These are phyloP conservation scores for Coniochaeta sp. DNA, from an alignment of 2,329 filamentous ascomycete species.

Conservation along the genomic window DNA sequence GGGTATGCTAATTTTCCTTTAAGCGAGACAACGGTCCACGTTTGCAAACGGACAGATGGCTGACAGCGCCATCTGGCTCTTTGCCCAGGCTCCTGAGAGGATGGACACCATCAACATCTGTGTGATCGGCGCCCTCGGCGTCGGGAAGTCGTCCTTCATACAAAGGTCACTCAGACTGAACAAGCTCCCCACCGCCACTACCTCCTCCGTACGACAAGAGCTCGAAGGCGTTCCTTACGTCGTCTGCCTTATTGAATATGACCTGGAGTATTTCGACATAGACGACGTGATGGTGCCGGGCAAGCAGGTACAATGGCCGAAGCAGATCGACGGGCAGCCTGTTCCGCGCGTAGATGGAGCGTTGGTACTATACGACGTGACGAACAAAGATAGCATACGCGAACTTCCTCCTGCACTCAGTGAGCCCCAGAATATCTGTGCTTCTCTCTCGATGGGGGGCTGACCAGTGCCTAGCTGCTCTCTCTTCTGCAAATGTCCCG, in stretches of 20 bases:
- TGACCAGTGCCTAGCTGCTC: conserved; percentile 47
- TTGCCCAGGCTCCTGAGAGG: conserved; percentile 5
- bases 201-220: conserved; percentile 48
- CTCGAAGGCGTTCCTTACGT: conserved; percentile 51
- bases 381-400: conserved; percentile 65
- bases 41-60: background rate
- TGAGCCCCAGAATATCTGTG: conserved; percentile 39
- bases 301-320: conserved; percentile 58
- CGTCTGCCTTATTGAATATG: conserved; percentile 58
- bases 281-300: conserved; percentile 28
- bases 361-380: conserved; percentile 81
- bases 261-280: conserved; percentile 58
- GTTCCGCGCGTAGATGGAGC: conserved; percentile 75
- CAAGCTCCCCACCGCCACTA: conserved; percentile 42
- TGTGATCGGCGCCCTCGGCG: conserved; percentile 57
- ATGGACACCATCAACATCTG: conserved; percentile 60
- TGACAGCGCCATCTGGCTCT: conserved; percentile 2
- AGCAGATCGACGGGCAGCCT: conserved; percentile 60
- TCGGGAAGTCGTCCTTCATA: conserved; percentile 62
- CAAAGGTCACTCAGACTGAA: conserved; percentile 52
- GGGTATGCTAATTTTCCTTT: conserved; percentile 12
- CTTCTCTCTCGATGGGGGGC: background rate
- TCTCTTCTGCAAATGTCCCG: conserved; percentile 66
- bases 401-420: conserved; percentile 70
- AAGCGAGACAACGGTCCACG: background rate